These are phyloP conservation scores for Jatropha podagrica DNA, from an alignment of 441 rosid genomes.

Conservation along the genomic window DNA sequence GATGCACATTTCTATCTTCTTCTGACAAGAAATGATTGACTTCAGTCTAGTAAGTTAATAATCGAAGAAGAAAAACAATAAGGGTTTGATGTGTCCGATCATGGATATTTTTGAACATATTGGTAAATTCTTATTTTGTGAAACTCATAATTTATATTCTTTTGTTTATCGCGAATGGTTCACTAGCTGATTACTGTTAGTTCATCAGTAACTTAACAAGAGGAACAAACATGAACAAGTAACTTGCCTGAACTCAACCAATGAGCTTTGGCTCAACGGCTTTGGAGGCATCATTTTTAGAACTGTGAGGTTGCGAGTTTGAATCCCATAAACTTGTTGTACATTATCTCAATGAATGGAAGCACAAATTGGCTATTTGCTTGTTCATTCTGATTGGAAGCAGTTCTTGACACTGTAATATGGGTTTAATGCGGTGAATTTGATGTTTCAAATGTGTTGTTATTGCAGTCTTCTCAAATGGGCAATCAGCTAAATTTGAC, in stretches of 20 bases:
- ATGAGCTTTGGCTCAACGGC: no score
- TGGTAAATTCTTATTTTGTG: neutral
- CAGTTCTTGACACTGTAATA: neutral
- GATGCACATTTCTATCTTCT: no score
- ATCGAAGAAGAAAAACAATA: no score
- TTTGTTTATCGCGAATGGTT: neutral
- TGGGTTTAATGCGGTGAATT: neutral
- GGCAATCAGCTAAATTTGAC: slow-evolving; percentile 74
- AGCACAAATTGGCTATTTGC: neutral
- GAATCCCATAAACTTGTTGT: no score
- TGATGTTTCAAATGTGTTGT: slow-evolving; percentile 12
- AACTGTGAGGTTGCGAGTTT: no score
- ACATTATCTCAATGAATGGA: no score
- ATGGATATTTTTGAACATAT: neutral
- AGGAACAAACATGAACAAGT: neutral
- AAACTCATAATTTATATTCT: neutral
- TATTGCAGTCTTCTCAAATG: slow-evolving; percentile 49
- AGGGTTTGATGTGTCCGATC: neutral
- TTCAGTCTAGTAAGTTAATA: neutral
- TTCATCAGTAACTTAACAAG: neutral
- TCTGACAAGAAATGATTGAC: no score
- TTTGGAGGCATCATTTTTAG: no score
- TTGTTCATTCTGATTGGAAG: neutral
- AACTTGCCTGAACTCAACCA: no score
- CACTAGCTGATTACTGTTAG: neutral